A percentile compares a stretch with the other conserved stretches of the same genome.
These are phyloP conservation scores for Nepenthes alata DNA, from an alignment of 179 eudicot species.

Conservation along the genomic window DNA sequence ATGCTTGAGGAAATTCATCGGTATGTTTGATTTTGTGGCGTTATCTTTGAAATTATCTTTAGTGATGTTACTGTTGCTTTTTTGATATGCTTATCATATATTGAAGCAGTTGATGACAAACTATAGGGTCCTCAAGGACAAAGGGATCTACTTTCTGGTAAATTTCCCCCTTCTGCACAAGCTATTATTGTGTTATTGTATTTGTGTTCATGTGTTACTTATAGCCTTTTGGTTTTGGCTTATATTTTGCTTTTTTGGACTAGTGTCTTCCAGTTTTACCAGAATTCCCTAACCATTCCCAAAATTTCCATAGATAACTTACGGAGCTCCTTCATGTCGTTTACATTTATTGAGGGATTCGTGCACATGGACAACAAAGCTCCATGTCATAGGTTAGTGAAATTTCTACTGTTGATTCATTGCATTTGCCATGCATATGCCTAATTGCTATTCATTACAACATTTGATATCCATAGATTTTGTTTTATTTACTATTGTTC, in stretches of 20 bases:
- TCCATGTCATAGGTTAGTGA: slow-evolving; percentile 67
- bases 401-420: not conserved
- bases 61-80: slow-evolving; percentile 16
- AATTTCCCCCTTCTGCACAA: slow-evolving; percentile 9
- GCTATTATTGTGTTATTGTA: not conserved
- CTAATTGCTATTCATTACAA: no score
- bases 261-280: not conserved
- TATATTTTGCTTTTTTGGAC: not conserved
- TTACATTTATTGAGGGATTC: slow-evolving; percentile 41
- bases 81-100: slow-evolving; percentile 37
- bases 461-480: no score
- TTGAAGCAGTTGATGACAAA: slow-evolving; percentile 85
- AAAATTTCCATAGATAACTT: slow-evolving; percentile 53
- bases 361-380: slow-evolving; percentile 52
- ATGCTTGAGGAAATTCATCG: slow-evolving; percentile 81
- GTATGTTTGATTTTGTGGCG: slow-evolving; percentile 21
- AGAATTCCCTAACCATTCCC: slow-evolving; percentile 8
- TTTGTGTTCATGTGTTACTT: not conserved
- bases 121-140: slow-evolving; percentile 92
- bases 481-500: no score
- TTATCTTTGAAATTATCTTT: not conserved
- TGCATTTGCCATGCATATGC: no score
- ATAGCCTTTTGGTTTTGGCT: not conserved
- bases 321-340: slow-evolving; percentile 75
- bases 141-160: slow-evolving; percentile 86